Evolutionary conservation across 176 grass and related monocot species (phyloP).

Genomic region (Puccinellia tenuiflora): DNA sequence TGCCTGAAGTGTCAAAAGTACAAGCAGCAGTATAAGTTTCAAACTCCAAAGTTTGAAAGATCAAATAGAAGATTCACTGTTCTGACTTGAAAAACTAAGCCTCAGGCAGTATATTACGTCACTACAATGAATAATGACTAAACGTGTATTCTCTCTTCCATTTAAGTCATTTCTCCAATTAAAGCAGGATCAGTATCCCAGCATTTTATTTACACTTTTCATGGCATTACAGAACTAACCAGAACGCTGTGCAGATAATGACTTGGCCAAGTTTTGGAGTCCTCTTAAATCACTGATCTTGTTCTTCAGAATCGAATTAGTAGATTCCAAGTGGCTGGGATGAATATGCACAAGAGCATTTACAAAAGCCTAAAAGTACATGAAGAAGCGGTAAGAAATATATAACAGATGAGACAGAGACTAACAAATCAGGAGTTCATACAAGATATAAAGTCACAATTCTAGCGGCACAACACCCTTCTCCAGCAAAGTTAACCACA

Average conservation of each 20-base stretch:
- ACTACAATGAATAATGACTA: neutral
- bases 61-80: neutral
- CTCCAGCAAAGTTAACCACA: neutral
- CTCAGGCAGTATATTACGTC: neutral
- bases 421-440: neutral
- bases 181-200: neutral
- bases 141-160: neutral
- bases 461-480: neutral
- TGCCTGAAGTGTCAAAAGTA: conserved; percentile 55
- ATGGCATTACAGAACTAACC: conserved; percentile 39
- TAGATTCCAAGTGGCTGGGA: neutral
- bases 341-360: conserved; percentile 58
- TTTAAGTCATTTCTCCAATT: neutral
- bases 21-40: conserved; percentile 18
- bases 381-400: conserved; percentile 16
- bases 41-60: neutral
- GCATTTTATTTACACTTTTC: neutral
- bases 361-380: conserved; percentile 57
- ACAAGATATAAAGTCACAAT: neutral
- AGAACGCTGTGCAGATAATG: conserved; percentile 57
- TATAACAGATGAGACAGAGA: conserved; percentile 1
- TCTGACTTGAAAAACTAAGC: neutral
- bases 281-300: conserved; percentile 37
- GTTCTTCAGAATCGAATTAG: conserved; percentile 12
- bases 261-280: conserved; percentile 52